Evolutionary conservation across 352 stramenopile genomes (phyloP).

Genomic region (Globisporangium viniferum): DNA sequence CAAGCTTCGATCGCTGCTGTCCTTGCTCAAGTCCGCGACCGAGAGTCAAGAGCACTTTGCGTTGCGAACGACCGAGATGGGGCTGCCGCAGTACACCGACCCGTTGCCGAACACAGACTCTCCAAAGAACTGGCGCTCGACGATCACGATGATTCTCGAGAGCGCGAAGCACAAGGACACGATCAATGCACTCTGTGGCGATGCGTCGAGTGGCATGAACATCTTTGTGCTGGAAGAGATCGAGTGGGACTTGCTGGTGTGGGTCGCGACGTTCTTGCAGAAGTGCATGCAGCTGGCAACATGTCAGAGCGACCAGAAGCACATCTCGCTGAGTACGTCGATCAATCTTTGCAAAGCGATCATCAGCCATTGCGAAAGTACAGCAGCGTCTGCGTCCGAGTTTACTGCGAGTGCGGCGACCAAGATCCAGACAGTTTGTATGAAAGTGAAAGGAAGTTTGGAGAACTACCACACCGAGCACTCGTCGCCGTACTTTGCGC

Average conservation of each 20-base stretch:
- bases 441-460: slow-evolving; percentile 71
- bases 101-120: slow-evolving; percentile 67
- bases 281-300: slow-evolving; percentile 80
- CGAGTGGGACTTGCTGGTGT: slow-evolving; percentile 75
- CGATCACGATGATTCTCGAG: slow-evolving; percentile 73
- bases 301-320: slow-evolving; percentile 73
- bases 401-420: slow-evolving; percentile 46
- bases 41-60: slow-evolving; percentile 77
- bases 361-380: slow-evolving; percentile 70
- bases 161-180: slow-evolving; percentile 73
- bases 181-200: slow-evolving; percentile 66
- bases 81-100: slow-evolving; percentile 49
- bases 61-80: slow-evolving; percentile 65
- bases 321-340: slow-evolving; percentile 78
- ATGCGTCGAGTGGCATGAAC: slow-evolving; percentile 66
- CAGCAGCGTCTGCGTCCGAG: slow-evolving; percentile 52
- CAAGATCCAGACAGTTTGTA: slow-evolving; percentile 72
- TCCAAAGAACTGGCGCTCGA: slow-evolving; percentile 67
- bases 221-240: slow-evolving; percentile 76
- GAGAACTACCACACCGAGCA: slow-evolving; percentile 70
- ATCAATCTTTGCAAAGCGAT: slow-evolving; percentile 82
- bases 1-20: slow-evolving; percentile 73
- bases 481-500: slow-evolving; percentile 63
- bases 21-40: slow-evolving; percentile 62
- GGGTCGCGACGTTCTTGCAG: slow-evolving; percentile 68